Evolutionary conservation across 768 basidiomycete genomes (phyloP), one percentile per base, ranked within the genome.

Genomic region (Lactarius trivialis): DNA sequence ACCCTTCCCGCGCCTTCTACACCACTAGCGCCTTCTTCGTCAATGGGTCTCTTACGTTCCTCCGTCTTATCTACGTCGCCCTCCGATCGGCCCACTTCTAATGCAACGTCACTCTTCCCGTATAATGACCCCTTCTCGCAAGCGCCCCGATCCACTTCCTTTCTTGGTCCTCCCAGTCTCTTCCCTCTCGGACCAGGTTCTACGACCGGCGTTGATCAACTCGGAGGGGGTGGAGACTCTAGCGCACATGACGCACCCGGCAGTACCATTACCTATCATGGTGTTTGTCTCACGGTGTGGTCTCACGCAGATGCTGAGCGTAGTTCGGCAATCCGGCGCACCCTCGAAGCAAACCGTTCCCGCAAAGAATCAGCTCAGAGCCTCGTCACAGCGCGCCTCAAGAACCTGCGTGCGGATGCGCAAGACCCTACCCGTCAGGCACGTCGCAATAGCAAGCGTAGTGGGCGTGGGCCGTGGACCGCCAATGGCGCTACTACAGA

Each of bases 241-340:
- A 21, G 19, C 39, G 8, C 60, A 15, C 12, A 54, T 21, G 61
- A 64, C 12, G 65, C 71, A 51, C 66, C 58, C 1, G 70, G 75
- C 64, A 81, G 75, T 69, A 85, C 78, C 28, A 72, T 91, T 64
- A 85, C 88, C 9, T 96, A 92, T 71, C 85, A 97, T 70, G 93
- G 93, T 52, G 93, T 96, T 39, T 93, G 92, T 68, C 79, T 98
- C 62, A 93, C 93, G 1, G 92, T 97, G 2, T 98, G 93, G 93
- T 93, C 91, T 4, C 93, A 95, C 70, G 93, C 93, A 21, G 95
- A 98, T 70, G 86, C 86, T 0, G 88, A 93, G 68, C 85, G 93
- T 53, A 86, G 88, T 58, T 81, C 79, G 15, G 93, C 93, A 1
- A 94, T 95, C 68, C 85, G 92, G 24, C 82, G 87, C 55, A 90